phyloP scores from a whole-genome alignment of 1,139 yeast species.

The Petasospora fabianii region DNA sequence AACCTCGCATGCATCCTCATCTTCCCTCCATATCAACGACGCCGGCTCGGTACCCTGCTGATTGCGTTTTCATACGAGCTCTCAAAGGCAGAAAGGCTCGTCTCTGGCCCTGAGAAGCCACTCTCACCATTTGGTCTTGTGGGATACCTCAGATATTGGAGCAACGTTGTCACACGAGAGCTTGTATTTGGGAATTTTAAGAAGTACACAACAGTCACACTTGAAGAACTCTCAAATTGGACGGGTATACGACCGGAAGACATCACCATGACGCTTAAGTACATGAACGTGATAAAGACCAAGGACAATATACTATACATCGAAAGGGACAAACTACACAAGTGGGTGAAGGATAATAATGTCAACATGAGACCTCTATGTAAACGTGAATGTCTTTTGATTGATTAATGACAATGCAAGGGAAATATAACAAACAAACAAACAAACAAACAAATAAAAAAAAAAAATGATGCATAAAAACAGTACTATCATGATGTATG shows the following conservation, averaged over 20 bases:
- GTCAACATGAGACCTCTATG: slow-evolving; percentile 17
- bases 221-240: slow-evolving; percentile 48
- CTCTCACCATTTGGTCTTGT: slow-evolving; percentile 75
- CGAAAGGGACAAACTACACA: slow-evolving; percentile 10
- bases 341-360: slow-evolving; percentile 18
- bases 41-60: slow-evolving; percentile 70
- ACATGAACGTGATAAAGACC: slow-evolving; percentile 47
- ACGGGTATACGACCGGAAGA: slow-evolving; percentile 77
- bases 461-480: background rate
- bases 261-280: slow-evolving; percentile 57
- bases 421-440: too few relatives aligned
- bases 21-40: slow-evolving; percentile 88
- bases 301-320: slow-evolving; percentile 13
- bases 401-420: too few relatives aligned
- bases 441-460: too few relatives aligned
- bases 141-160: slow-evolving; percentile 79
- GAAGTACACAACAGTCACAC: slow-evolving; percentile 34
- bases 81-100: slow-evolving; percentile 51
- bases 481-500: background rate
- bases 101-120: slow-evolving; percentile 92
- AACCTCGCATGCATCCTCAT: slow-evolving; percentile 88
- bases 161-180: slow-evolving; percentile 43
- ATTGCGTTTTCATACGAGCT: slow-evolving; percentile 81
- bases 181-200: slow-evolving; percentile 37
- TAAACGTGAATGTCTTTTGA: slow-evolving; percentile 16